Conservation (phyloP, 345 rosid genomes). For the Pistacia integerrima region DNA sequence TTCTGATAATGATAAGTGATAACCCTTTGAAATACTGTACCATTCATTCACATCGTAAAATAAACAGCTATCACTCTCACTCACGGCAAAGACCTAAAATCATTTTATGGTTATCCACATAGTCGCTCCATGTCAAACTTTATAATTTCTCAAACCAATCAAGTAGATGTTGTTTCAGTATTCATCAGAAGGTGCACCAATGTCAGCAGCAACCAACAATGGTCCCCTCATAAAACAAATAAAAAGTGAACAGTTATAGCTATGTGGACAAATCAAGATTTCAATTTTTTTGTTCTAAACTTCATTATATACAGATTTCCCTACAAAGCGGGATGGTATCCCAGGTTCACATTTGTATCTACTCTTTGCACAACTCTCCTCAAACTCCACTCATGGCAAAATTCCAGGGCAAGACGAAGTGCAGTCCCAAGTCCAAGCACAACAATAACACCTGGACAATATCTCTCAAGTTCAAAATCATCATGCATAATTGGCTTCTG, state of each 20-base stretch:
- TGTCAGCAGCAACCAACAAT: slow-evolving; percentile 16
- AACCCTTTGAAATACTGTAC: too few relatives aligned
- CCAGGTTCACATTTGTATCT: slow-evolving; percentile 54
- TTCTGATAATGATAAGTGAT: not conserved
- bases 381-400: slow-evolving; percentile 81
- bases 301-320: slow-evolving; percentile 35
- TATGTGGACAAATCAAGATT: slow-evolving; percentile 12
- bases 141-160: not conserved
- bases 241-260: slow-evolving; percentile 19
- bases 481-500: slow-evolving; percentile 2
- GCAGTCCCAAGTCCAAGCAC: slow-evolving; percentile 96
- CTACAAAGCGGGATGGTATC: slow-evolving; percentile 69
- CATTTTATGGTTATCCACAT: not conserved
- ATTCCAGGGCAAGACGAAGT: slow-evolving; percentile 72
- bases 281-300: slow-evolving; percentile 3
- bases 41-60: not conserved
- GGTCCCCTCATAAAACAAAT: slow-evolving; percentile 11
- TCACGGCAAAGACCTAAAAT: not conserved
- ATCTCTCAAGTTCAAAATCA: slow-evolving; percentile 14
- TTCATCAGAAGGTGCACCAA: not conserved
- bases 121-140: not conserved
- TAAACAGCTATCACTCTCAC: not conserved
- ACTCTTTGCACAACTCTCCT: slow-evolving; percentile 75
- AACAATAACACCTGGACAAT: slow-evolving; percentile 69
- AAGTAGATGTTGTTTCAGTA: not conserved